Evolutionary conservation across 2,329 filamentous ascomycete species (phyloP), one percentile per base, ranked within the genome.

Genomic region (Blastomyces silverae): DNA sequence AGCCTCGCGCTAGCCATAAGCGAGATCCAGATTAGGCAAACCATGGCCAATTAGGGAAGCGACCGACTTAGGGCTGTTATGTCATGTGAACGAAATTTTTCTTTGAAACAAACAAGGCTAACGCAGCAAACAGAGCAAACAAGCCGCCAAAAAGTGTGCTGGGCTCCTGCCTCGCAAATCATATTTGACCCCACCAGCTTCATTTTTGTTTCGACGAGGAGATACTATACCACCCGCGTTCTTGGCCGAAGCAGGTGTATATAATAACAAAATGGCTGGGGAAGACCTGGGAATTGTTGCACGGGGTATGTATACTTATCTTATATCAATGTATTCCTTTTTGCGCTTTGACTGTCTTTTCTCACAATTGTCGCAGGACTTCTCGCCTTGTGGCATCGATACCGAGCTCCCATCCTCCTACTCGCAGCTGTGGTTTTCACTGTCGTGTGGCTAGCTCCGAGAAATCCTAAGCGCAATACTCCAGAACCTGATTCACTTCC

Each of bases 381-480:
- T 48, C 53, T 63, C 37, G 37, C 62, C 20, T 34, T 31, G 53
- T 63, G 62, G 62, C 62, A 63, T 63, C 25, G 37, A 57, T 57
- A 63, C 48, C 62, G 62, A 42, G 13, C 58, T 28, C 52, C 62
- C 11, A 57, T 63, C 20, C 31, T 63, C 53, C 31, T 63, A 1
- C 39, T 57, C 20, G 52, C 44, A 13, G 25, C 62, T 15, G 62
- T 63, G 20, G 53, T 48, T 48, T 42, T 58, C 22, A 28, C 39
- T 10, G 62, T 17, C 6, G 53, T 48, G 5, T 25, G 46, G 37
- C 20, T 57, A 48, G 37, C 44, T 28, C 28, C 42, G 3, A 34
- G 31, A 59, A 17, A 28, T 37, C 4, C n/a, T 34, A 50, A 57
- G 15, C 10, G 25, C 15, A 17, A 61, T 28, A 20, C 25, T 25